Conservation (phyloP, 164 flowering plant species). For the Akebia trifoliata region DNA sequence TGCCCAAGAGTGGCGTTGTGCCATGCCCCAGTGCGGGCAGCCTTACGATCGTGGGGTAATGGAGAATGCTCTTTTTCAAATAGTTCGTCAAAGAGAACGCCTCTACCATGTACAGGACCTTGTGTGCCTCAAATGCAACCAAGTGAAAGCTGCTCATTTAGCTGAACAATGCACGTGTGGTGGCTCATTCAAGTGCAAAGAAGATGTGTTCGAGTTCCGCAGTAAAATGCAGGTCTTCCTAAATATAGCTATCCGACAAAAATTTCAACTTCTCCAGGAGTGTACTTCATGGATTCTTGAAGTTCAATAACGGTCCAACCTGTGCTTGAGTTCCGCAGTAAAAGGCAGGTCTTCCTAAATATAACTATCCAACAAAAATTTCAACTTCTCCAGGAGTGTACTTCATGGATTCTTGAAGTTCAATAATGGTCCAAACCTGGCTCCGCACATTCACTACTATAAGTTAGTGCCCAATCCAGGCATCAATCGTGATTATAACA, state of each 20-base stretch:
- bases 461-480: too few relatives aligned
- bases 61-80: constrained; percentile 91
- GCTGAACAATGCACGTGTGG: constrained; percentile 83
- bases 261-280: constrained; percentile 71
- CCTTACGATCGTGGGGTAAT: constrained; percentile 79
- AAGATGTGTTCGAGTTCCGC: constrained; percentile 57
- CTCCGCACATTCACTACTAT: too few relatives aligned
- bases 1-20: constrained; percentile 78
- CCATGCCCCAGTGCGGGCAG: constrained; percentile 91
- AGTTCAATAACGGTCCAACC: constrained; percentile 13
- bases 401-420: too few relatives aligned
- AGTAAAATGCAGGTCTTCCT: constrained; percentile 69
- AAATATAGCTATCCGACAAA: constrained; percentile 55
- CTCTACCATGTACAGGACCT: constrained; percentile 89
- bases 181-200: constrained; percentile 78
- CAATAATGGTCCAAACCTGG: too few relatives aligned
- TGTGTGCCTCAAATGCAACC: constrained; percentile 73
- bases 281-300: constrained; percentile 79
- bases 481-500: too few relatives aligned
- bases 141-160: constrained; percentile 81
- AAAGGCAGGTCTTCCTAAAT: background rate
- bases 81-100: constrained; percentile 82
- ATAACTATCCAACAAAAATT: background rate
- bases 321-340: background rate
- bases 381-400: background rate